phyloP scores from a whole-genome alignment of 495 filamentous ascomycete genomes.

The Xylona heveae region DNA sequence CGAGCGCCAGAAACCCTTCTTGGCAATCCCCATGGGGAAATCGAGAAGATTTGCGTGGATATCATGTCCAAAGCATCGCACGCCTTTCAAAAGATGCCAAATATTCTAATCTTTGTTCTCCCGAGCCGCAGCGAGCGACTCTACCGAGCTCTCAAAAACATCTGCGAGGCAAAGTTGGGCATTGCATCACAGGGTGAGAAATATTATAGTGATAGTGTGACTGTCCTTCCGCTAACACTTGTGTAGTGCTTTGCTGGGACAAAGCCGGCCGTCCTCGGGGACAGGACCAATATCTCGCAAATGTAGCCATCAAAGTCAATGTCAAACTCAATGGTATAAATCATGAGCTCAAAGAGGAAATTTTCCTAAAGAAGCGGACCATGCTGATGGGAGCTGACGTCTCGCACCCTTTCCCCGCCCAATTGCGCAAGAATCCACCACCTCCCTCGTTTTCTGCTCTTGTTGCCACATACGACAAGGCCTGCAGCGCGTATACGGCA shows the following conservation, averaged over 20 bases:
- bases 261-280: slow-evolving; percentile 4
- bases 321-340: slow-evolving; percentile 68
- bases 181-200: slow-evolving; percentile 5
- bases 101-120: slow-evolving; percentile 3
- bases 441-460: slow-evolving; percentile 56
- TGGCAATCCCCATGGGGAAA: slow-evolving; percentile 2
- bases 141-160: slow-evolving; percentile 3
- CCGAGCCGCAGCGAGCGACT: slow-evolving; percentile 1
- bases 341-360: slow-evolving; percentile 37
- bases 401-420: slow-evolving; percentile 58
- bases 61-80: neutral
- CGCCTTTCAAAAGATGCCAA: neutral
- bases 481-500: slow-evolving; percentile 48
- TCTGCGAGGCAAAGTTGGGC: slow-evolving; percentile 4
- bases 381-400: slow-evolving; percentile 84
- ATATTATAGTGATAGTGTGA: too few relatives aligned
- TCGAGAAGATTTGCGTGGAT: neutral
- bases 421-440: slow-evolving; percentile 7
- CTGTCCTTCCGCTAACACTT: too few relatives aligned
- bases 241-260: too few relatives aligned
- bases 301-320: slow-evolving; percentile 67
- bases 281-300: slow-evolving; percentile 39
- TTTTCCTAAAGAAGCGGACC: slow-evolving; percentile 41
- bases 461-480: slow-evolving; percentile 43
- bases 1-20: neutral